Percentiles rank a stretch among this genome's conserved stretches.
Evolutionary conservation across 1,139 yeast genomes (phyloP).

Genomic region (Candida neerlandica): DNA sequence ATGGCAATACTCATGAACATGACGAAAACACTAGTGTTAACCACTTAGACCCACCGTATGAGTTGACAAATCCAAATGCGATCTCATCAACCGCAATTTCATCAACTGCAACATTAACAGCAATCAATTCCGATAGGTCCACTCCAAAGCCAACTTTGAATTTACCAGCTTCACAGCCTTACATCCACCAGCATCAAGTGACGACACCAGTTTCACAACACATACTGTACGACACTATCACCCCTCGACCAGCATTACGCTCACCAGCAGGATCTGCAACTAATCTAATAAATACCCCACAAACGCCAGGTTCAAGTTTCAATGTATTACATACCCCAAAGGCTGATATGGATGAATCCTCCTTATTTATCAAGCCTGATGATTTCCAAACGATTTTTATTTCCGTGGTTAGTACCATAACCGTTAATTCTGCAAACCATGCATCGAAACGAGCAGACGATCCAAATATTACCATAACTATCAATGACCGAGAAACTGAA

Average conservation of each 20-base stretch:
- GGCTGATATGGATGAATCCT: conserved; percentile 29
- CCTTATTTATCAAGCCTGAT: conserved; percentile 63
- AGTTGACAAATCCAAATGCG: conserved; percentile 13
- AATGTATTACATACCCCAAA: conserved; percentile 29
- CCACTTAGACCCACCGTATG: conserved; percentile 15
- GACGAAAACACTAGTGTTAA: not conserved
- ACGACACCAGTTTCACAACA: not conserved
- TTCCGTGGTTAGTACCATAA: conserved; percentile 59
- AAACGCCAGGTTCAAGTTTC: conserved; percentile 23
- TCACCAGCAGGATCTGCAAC: conserved; percentile 13
- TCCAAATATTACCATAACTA: conserved; percentile 60
- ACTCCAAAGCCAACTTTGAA: conserved; percentile 6
- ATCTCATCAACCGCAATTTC: conserved; percentile 16
- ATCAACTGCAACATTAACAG: conserved; percentile 7
- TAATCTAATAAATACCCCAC: conserved; percentile 13
- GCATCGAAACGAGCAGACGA: conserved; percentile 49
- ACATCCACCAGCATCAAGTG: not conserved
- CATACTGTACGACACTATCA: conserved; percentile 1
- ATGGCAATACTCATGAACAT: not conserved
- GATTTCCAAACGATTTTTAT: conserved; percentile 66
- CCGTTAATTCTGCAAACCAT: conserved; percentile 31
- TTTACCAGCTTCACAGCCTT: not conserved
- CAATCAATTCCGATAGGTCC: not conserved
- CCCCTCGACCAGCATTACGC: conserved; percentile 12
- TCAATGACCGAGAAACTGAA: conserved; percentile 57